Evolutionary conservation across 176 grass and related monocot genomes (phyloP).

Genomic region (Stipa capillata): DNA sequence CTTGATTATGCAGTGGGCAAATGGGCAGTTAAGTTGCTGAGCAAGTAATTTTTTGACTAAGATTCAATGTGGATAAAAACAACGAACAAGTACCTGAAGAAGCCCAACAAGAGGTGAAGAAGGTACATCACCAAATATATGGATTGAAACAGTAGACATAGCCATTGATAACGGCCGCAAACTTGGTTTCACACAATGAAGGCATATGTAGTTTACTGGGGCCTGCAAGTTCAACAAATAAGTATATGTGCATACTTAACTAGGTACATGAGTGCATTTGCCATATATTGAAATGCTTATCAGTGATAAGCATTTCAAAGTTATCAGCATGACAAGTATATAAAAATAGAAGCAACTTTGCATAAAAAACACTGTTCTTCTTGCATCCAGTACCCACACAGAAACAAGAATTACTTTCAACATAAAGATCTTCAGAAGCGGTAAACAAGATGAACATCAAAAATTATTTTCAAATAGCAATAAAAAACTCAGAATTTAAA

Average conservation of each 20-base stretch:
- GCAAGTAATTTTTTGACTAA: background rate
- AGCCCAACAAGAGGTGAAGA: conserved; percentile 93
- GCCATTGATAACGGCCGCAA: conserved; percentile 95
- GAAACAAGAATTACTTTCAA: background rate
- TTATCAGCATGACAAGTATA: background rate
- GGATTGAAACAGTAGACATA: conserved; percentile 94
- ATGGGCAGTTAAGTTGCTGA: background rate
- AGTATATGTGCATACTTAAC: background rate
- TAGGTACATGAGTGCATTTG: background rate
- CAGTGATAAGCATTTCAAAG: too few relatives aligned
- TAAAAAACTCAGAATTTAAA: background rate
- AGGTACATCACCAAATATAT: conserved; percentile 98
- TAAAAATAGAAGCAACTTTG: background rate
- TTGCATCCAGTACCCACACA: background rate
- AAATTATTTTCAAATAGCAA: background rate
- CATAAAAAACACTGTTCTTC: background rate
- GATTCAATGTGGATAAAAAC: background rate
- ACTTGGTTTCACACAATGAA: conserved; percentile 79
- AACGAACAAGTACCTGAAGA: conserved; percentile 59
- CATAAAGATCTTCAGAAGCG: background rate
- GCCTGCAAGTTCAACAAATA: conserved; percentile 47
- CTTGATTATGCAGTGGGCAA: background rate
- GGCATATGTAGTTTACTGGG: conserved; percentile 95
- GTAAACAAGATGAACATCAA: background rate
- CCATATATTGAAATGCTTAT: background rate